Percentiles rank a stretch among this genome's conserved stretches.
Conservation (phyloP, 164 flowering plant genomes). For the Liriodendron chinense region DNA sequence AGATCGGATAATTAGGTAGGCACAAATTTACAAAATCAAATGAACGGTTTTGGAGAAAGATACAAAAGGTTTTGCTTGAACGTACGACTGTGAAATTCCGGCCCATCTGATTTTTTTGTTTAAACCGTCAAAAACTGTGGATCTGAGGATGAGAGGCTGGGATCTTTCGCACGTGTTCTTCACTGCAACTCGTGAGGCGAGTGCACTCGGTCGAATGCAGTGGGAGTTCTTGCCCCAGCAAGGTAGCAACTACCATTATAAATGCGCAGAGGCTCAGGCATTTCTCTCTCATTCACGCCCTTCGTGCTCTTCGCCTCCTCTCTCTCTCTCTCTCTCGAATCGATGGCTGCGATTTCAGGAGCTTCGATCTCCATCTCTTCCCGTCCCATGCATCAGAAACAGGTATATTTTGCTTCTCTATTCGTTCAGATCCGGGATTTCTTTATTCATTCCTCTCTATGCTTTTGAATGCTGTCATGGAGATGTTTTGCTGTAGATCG, state of each 20-base stretch:
- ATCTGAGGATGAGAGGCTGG: no score
- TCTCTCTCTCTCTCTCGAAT: background rate
- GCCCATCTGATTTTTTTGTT: no score
- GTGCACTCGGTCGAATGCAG: background rate
- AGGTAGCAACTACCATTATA: no score
- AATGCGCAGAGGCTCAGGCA: background rate
- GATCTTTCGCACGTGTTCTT: background rate
- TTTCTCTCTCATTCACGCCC: constrained; percentile 15
- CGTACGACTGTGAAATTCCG: no score
- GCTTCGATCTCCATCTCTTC: constrained; percentile 23
- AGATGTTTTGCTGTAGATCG: background rate
- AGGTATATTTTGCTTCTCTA: background rate
- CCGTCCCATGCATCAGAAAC: background rate
- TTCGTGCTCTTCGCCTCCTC: constrained; percentile 29
- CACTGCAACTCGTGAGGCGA: background rate
- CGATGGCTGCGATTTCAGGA: constrained; percentile 36
- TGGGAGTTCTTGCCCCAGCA: no score
- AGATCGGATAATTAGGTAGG: no score
- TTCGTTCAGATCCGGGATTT: background rate
- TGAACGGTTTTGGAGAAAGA: no score
- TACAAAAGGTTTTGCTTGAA: no score
- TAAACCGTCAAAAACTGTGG: no score
- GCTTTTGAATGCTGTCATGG: background rate
- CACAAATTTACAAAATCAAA: no score
- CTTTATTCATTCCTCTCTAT: background rate